A percentile compares a stretch with the other conserved stretches of the same genome.
Evolutionary conservation across 495 filamentous ascomycete genomes (phyloP).

Genomic region (Tetracladium setigerum): DNA sequence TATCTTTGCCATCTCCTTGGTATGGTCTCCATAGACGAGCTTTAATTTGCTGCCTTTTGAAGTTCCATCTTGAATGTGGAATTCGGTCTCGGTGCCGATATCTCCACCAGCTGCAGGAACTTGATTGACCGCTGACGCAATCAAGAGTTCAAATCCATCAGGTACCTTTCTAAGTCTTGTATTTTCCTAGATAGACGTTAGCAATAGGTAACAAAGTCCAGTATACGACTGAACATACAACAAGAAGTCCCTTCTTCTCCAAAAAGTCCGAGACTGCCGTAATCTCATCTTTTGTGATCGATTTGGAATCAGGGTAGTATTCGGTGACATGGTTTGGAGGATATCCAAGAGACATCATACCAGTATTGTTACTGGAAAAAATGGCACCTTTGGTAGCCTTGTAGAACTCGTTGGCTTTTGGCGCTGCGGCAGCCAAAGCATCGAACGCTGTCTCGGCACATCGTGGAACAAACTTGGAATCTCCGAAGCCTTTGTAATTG

Average conservation of each 20-base stretch:
- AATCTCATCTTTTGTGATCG: conserved; percentile 83
- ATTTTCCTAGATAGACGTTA: conserved; percentile 62
- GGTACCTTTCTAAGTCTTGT: conserved; percentile 73
- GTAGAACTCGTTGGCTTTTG: conserved; percentile 54
- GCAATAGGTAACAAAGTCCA: neutral
- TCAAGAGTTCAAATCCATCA: conserved; percentile 70
- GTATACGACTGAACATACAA: conserved; percentile 7
- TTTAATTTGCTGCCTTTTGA: conserved; percentile 61
- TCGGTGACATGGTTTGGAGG: conserved; percentile 76
- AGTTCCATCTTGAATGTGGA: conserved; percentile 52
- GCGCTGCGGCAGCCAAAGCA: conserved; percentile 58
- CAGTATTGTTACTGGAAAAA: conserved; percentile 59
- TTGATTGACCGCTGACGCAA: conserved; percentile 58
- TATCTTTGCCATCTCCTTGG: conserved; percentile 73
- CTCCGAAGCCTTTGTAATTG: conserved; percentile 96
- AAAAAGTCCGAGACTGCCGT: conserved; percentile 62
- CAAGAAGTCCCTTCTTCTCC: conserved; percentile 60
- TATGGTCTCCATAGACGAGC: conserved; percentile 79
- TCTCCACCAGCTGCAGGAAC: conserved; percentile 55
- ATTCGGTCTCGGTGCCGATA: conserved; percentile 57
- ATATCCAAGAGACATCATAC: conserved; percentile 80
- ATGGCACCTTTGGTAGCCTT: conserved; percentile 64
- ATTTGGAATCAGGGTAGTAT: conserved; percentile 85
- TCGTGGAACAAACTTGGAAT: conserved; percentile 88
- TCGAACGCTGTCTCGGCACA: conserved; percentile 58